Evolutionary conservation across 345 rosid species (phyloP).

Genomic region (Salix udensis): DNA sequence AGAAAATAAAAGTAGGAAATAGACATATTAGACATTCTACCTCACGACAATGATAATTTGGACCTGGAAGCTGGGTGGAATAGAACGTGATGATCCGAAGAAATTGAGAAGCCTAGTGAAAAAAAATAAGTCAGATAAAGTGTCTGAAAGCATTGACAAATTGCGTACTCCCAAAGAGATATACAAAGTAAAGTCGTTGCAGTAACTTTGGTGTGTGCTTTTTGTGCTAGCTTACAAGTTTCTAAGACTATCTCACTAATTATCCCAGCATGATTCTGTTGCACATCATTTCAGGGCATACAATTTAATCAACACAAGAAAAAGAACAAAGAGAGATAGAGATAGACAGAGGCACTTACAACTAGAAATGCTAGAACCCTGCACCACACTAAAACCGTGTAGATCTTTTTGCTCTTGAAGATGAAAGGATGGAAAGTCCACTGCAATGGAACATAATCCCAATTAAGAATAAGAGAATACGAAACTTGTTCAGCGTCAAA

Average conservation of each 20-base stretch:
- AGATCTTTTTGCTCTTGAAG: slow-evolving; percentile 89
- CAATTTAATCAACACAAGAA: background rate
- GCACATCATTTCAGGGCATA: background rate
- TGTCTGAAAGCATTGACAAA: slow-evolving; percentile 8
- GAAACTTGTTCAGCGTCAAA: background rate
- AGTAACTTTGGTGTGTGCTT: background rate
- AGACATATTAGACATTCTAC: slow-evolving; percentile 30
- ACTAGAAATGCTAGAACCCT: slow-evolving; percentile 91
- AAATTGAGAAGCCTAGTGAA: slow-evolving; percentile 69
- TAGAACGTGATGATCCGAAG: slow-evolving; percentile 90
- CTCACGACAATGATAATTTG: slow-evolving; percentile 96
- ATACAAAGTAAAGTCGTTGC: background rate
- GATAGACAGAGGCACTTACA: slow-evolving; percentile 48
- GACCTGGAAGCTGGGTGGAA: slow-evolving; percentile 98
- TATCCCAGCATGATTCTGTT: background rate
- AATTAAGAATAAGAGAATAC: background rate
- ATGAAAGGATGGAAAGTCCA: slow-evolving; percentile 99
- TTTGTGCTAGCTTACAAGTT: background rate
- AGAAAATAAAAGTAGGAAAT: background rate
- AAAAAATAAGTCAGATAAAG: background rate
- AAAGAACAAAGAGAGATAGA: background rate
- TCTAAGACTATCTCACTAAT: background rate
- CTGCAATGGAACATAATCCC: slow-evolving; percentile 42
- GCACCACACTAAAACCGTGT: slow-evolving; percentile 96
- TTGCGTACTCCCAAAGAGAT: background rate